Conservation (phyloP, 306 rosid genomes). For the Sicyos edulis region DNA sequence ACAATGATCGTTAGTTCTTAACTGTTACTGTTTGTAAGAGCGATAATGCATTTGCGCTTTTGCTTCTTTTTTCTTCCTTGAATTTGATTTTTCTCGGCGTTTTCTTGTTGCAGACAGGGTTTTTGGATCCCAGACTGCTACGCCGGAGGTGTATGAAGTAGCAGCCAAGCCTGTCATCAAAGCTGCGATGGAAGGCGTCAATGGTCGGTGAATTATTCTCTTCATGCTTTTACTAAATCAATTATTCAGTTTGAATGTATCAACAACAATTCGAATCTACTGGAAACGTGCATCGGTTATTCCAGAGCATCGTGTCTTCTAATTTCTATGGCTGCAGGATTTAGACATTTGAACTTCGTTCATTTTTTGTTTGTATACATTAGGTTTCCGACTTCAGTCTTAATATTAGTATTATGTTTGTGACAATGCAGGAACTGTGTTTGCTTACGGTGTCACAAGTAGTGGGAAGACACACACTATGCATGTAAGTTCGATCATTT, state of each 20-base stretch:
- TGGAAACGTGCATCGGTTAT: not conserved
- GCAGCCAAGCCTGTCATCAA: constrained; percentile 95
- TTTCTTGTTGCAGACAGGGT: constrained; percentile 72
- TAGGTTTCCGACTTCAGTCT: not conserved
- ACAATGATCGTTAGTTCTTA: not conserved
- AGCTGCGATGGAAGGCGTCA: constrained; percentile 99
- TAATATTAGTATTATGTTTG: not conserved
- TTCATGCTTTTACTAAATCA: constrained; percentile 1
- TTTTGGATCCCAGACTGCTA: constrained; percentile 70
- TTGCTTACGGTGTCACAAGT: constrained; percentile 98
- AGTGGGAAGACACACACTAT: constrained; percentile 99
- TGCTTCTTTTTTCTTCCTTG: not conserved
- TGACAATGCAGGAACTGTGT: constrained; percentile 74
- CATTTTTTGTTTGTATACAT: not conserved
- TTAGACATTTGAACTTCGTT: not conserved
- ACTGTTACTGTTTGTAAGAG: not conserved
- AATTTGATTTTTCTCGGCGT: constrained; percentile 25
- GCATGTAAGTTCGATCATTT: constrained; percentile 69
- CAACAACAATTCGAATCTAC: not conserved
- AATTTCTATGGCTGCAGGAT: not conserved
- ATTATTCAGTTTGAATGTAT: not conserved
- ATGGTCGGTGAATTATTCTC: constrained; percentile 44
- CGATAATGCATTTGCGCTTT: not conserved
- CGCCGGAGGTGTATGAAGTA: constrained; percentile 88
- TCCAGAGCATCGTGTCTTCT: constrained; percentile 7